Conservation (phyloP, 768 basidiomycete genomes). For the Macrolepiota albuminosa region DNA sequence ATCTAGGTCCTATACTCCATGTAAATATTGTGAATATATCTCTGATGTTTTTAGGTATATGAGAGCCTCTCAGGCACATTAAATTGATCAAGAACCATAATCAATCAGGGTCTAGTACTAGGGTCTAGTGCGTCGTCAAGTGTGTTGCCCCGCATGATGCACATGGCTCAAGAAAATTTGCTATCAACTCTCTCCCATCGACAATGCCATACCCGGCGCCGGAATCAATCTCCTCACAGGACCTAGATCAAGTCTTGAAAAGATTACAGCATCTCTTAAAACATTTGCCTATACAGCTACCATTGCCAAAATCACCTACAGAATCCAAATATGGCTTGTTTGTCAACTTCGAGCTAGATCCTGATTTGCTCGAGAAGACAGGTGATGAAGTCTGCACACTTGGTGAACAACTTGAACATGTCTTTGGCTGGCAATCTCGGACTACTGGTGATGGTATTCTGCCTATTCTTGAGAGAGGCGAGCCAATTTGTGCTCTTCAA, state of each 20-base stretch:
- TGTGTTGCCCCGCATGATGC: neutral
- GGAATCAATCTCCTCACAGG: neutral
- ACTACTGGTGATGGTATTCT: neutral
- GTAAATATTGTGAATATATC: neutral
- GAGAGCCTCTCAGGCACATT: neutral
- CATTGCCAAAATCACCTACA: neutral
- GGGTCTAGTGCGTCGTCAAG: neutral
- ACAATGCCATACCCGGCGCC: neutral
- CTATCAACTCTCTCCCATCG: neutral
- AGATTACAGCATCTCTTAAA: neutral
- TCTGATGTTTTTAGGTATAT: neutral
- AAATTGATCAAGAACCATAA: no score
- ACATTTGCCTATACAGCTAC: neutral
- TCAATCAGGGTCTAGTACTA: no score
- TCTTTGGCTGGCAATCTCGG: neutral
- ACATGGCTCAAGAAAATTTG: neutral
- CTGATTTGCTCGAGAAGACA: neutral
- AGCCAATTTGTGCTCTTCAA: neutral
- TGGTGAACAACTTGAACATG: neutral
- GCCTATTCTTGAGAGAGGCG: neutral
- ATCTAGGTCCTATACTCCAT: neutral
- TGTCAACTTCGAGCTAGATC: neutral
- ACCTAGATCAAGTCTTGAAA: neutral
- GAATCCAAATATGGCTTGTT: neutral
- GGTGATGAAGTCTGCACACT: neutral